phyloP scores from a whole-genome alignment of 352 stramenopile species.

The Nothophytophthora sp. region DNA sequence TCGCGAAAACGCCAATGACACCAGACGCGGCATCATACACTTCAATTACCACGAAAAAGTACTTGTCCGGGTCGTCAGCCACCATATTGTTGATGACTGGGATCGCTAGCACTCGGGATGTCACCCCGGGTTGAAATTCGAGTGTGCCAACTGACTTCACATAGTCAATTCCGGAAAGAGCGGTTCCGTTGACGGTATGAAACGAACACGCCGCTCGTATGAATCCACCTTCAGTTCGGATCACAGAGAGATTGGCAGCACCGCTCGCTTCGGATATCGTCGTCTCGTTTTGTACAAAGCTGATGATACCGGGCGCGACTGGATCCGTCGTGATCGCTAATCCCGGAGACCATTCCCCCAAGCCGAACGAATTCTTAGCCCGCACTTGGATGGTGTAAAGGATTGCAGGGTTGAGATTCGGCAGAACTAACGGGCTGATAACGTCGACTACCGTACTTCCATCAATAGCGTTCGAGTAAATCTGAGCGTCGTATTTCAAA shows the following conservation, averaged over 20 bases:
- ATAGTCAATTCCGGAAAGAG: constrained; percentile 33
- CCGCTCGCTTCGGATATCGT: constrained; percentile 30
- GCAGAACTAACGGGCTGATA: constrained; percentile 9
- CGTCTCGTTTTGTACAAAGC: constrained; percentile 15
- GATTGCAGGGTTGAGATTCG: constrained; percentile 21
- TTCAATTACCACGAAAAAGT: constrained; percentile 44
- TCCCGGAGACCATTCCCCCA: constrained; percentile 30
- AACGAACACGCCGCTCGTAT: constrained; percentile 39
- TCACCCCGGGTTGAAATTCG: constrained; percentile 24
- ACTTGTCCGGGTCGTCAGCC: constrained; percentile 43
- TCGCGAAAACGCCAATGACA: constrained; percentile 21
- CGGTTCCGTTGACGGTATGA: constrained; percentile 35
- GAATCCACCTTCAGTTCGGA: constrained; percentile 34
- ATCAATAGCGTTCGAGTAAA: constrained; percentile 4
- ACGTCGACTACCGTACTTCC: neutral
- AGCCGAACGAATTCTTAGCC: constrained; percentile 16
- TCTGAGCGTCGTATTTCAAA: constrained; percentile 30
- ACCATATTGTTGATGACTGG: constrained; percentile 54
- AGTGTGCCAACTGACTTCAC: constrained; percentile 15
- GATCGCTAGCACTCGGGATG: constrained; percentile 24
- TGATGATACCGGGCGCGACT: constrained; percentile 45
- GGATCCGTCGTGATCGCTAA: constrained; percentile 42
- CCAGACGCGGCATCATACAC: constrained; percentile 23
- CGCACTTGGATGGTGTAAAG: constrained; percentile 36
- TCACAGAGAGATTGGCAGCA: constrained; percentile 13